Evolutionary conservation across 495 filamentous ascomycete genomes (phyloP).

Genomic region (Xylaria acuta): DNA sequence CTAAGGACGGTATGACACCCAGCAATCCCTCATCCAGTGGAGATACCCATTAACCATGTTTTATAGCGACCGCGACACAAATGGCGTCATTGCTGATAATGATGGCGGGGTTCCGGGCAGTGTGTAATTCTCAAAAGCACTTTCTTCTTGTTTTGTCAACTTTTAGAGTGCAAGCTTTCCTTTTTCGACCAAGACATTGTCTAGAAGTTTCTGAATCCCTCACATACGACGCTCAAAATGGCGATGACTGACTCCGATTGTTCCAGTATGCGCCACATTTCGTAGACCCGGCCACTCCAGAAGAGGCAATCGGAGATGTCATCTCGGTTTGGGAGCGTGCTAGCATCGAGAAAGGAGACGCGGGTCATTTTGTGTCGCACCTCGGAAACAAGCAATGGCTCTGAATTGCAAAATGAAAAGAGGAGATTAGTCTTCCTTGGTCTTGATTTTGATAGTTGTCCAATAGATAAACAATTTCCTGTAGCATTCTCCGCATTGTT

Average conservation of each 20-base stretch:
- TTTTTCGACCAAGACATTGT: neutral
- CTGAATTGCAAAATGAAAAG: neutral
- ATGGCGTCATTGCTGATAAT: constrained; percentile 36
- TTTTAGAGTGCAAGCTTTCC: neutral
- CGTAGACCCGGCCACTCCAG: constrained; percentile 47
- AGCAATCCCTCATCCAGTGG: too few relatives aligned
- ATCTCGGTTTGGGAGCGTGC: constrained; percentile 49
- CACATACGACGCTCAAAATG: neutral
- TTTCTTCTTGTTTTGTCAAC: neutral
- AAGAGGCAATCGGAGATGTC: constrained; percentile 47
- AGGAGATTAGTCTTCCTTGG: too few relatives aligned
- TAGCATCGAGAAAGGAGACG: constrained; percentile 53
- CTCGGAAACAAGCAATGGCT: constrained; percentile 42
- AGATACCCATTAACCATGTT: neutral
- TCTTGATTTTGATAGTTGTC: too few relatives aligned
- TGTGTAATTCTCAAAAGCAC: neutral
- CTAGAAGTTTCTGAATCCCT: neutral
- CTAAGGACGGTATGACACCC: constrained; percentile 4
- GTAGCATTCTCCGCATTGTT: too few relatives aligned
- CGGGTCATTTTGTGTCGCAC: constrained; percentile 59
- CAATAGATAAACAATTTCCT: too few relatives aligned
- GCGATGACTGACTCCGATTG: neutral
- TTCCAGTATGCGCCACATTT: constrained; percentile 53
- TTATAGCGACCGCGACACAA: constrained; percentile 47
- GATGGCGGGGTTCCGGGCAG: constrained; percentile 40